Conservation (phyloP, 495 filamentous ascomycete genomes). For the Alectoria sarmentosa region DNA sequence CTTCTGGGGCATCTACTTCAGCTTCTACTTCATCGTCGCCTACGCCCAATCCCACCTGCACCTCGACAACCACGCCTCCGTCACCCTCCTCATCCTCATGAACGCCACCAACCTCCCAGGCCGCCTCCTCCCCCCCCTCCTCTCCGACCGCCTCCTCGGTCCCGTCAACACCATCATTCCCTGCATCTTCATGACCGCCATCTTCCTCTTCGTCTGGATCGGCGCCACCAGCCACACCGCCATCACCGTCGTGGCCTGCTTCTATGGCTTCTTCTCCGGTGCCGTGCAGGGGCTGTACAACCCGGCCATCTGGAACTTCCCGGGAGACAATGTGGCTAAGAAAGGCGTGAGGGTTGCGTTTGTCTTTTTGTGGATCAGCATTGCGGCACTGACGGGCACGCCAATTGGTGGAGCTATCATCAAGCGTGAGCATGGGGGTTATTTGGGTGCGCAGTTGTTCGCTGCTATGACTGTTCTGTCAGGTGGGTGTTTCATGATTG, state of each 20-base stretch:
- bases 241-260: constrained; percentile 53
- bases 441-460: constrained; percentile 53
- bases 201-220: constrained; percentile 57
- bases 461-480: constrained; percentile 20
- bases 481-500: constrained; percentile 12
- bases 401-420: constrained; percentile 65
- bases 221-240: constrained; percentile 42
- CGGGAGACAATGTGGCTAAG: constrained; percentile 51
- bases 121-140: constrained; percentile 54
- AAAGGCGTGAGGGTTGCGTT: constrained; percentile 71
- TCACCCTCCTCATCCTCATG: constrained; percentile 64
- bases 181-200: constrained; percentile 42
- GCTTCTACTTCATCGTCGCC: constrained; percentile 60
- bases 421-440: constrained; percentile 41
- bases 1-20: constrained; percentile 64
- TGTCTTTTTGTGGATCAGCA: constrained; percentile 66
- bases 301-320: constrained; percentile 32
- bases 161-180: constrained; percentile 57
- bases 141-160: constrained; percentile 58
- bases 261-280: constrained; percentile 56
- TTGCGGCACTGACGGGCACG: constrained; percentile 66
- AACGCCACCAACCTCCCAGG: constrained; percentile 63
- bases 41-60: constrained; percentile 23
- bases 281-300: constrained; percentile 64
- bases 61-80: constrained; percentile 15